Evolutionary conservation across 192 early-diverging fungal genomes (phyloP), one percentile per base, ranked within the genome.

Genomic region (Tieghemiomyces parasiticus): DNA sequence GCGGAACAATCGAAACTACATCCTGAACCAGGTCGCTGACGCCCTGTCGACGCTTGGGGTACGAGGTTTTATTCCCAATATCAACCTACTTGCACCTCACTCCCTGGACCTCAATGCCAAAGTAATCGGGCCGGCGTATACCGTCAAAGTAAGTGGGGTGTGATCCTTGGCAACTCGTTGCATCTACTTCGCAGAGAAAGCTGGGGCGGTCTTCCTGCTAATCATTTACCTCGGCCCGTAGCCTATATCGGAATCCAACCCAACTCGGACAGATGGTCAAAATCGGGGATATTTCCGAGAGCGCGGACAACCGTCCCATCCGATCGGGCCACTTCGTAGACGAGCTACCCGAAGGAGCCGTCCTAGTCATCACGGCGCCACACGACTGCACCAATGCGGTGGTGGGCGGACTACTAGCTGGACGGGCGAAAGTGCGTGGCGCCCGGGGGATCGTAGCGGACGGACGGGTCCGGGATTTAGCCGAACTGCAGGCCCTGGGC

Each of bases 321-420:
- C 30, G 24, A n/a, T 22, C 30, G 2, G 47, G 61, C 3, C 70
- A 74, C 35, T 72, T 72, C 44, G 61, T 75, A 38, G 78, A 80
- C 47, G 46, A 49, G 31, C 59, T 60, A 13, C 63, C 68, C 8
- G 16, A n/a, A 0, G 68, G 64, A 35, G 48, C 63, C 19, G 67
- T 80, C 10, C 50, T 80, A 24, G 73, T 80, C 19, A 59, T 80
- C 33, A 61, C 61, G 10, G 64, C 69, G 8, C 71, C 67, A 24
- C 2, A 32, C 12, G 46, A n/a, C 8, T 46, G 49, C 16, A 69
- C 72, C 14, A 77, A 77, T 60, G 78, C 75, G 9, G 69, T 76
- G 44, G 75, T 63, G 58, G 78, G 78, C n/a, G 78, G 78, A 2
- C 67, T 80, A 24, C 65, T 77, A 65, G 61, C 67, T 2, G 62